These are phyloP conservation scores for Fusarium pseudograminearum DNA, from an alignment of 2,329 filamentous ascomycete genomes.

Conservation along the genomic window DNA sequence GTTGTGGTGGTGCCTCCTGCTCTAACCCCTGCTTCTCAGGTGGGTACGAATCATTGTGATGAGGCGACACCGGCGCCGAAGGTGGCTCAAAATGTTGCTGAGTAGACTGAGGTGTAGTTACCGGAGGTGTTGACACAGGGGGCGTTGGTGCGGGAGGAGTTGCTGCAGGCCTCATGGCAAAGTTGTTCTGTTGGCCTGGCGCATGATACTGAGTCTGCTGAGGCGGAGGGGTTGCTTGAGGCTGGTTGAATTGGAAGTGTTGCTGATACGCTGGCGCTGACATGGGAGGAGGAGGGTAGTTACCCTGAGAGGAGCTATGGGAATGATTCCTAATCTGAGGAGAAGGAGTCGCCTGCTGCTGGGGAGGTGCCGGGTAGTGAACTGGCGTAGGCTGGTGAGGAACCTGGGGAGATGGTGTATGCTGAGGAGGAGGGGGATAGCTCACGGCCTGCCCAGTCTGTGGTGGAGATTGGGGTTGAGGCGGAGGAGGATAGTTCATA, in stretches of 20 bases:
- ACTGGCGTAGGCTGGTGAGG: slow-evolving; percentile 33
- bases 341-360: slow-evolving; percentile 43
- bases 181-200: slow-evolving; percentile 34
- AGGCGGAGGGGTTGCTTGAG: slow-evolving; percentile 43
- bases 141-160: slow-evolving; percentile 46
- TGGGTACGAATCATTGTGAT: slow-evolving; percentile 42
- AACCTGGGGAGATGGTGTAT: slow-evolving; percentile 43
- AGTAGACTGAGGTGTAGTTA: slow-evolving; percentile 39
- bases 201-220: slow-evolving; percentile 44
- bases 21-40: slow-evolving; percentile 48
- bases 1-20: slow-evolving; percentile 41
- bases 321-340: slow-evolving; percentile 44
- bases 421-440: slow-evolving; percentile 45
- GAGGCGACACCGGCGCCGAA: slow-evolving; percentile 42
- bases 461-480: slow-evolving; percentile 51
- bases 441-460: slow-evolving; percentile 49
- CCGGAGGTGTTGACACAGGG: slow-evolving; percentile 45
- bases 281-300: slow-evolving; percentile 44
- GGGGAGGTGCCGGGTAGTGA: slow-evolving; percentile 42
- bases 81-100: slow-evolving; percentile 48
- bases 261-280: slow-evolving; percentile 43
- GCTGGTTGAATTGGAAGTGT: slow-evolving; percentile 42
- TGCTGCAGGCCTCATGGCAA: slow-evolving; percentile 37
- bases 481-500: slow-evolving; percentile 56
- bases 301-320: slow-evolving; percentile 26